phyloP scores from a whole-genome alignment of 257 asterid genomes.

The Schizonepeta tenuifolia region DNA sequence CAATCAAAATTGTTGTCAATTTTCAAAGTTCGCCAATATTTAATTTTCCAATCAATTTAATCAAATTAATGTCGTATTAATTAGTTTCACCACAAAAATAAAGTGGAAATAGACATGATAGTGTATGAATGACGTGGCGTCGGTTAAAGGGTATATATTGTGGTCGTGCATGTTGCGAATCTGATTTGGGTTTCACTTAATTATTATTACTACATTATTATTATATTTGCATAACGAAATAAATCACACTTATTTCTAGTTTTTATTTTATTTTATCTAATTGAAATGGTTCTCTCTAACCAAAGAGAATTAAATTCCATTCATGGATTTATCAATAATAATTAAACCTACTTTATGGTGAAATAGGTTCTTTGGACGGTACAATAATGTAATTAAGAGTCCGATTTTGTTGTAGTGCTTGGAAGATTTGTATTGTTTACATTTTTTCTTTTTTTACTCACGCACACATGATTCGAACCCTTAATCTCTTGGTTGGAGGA shows the following conservation, averaged over 20 bases:
- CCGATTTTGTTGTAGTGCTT: no score
- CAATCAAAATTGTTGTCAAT: neutral
- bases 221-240: constrained; percentile 17
- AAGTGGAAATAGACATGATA: constrained; percentile 1
- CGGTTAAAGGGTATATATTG: neutral
- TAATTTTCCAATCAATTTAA: neutral
- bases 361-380: neutral
- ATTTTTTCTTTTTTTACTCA: no score
- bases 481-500: no score
- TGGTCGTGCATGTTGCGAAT: constrained; percentile 1
- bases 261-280: neutral
- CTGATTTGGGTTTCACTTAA: constrained; percentile 32
- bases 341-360: neutral
- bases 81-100: neutral
- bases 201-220: no score
- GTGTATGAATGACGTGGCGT: constrained; percentile 4
- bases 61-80: neutral
- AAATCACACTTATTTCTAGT: neutral
- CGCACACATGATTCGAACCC: no score
- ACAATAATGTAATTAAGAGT: no score
- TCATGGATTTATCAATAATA: neutral
- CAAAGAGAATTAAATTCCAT: neutral
- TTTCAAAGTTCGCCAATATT: neutral
- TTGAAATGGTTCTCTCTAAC: neutral
- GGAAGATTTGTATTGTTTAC: no score